Evolutionary conservation across 495 filamentous ascomycete genomes (phyloP), one percentile per base, ranked within the genome.

Genomic region (Cercophora newfieldiana): DNA sequence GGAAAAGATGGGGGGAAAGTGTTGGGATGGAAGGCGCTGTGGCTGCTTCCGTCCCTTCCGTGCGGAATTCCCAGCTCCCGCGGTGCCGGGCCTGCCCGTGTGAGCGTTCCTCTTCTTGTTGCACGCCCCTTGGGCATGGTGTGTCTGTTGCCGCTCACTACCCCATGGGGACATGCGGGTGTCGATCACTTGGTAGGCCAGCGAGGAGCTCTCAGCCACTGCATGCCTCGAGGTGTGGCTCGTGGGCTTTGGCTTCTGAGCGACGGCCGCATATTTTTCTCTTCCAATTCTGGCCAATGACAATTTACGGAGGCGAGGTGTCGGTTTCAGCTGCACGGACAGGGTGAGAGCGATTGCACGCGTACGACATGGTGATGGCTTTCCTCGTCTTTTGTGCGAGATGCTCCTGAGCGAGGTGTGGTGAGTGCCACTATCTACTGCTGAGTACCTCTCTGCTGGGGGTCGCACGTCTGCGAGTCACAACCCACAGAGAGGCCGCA

Each of bases 61-160:
- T 30, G 33, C 53, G 63, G 31, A 48, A 6, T 65, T 59, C 33
- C 53, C 54, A 59, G 66, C 61, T 59, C 60, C 66, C 66, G 55
- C 21, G 8, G 53, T 55, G 53, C 60, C 50, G 66, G 61, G 59
- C 66, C 51, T 33, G 24, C 33, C 51, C 12, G 25, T 53, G 16
- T n/a, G n/a, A n/a, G n/a, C n/a, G n/a, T n/a, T 18, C 57, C 31
- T 44, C 64, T 53, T 44, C 24, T 21, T 28, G 44, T 62, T 21
- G 14, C 24, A 51, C 60, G 47, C 60, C 47, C 60, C 59, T 3
- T n/a, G n/a, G n/a, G n/a, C n/a, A 4, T 44, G 16, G 31, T 21
- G 29, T 22, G 7, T 44, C 19, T n/a, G 26, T 12, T 26, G 26
- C 44, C 25, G 44, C n/a, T 33, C 44, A 3, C 47, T 29, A 28